phyloP scores from a whole-genome alignment of 2,329 filamentous ascomycete genomes.

The Calonectria ilicicola region DNA sequence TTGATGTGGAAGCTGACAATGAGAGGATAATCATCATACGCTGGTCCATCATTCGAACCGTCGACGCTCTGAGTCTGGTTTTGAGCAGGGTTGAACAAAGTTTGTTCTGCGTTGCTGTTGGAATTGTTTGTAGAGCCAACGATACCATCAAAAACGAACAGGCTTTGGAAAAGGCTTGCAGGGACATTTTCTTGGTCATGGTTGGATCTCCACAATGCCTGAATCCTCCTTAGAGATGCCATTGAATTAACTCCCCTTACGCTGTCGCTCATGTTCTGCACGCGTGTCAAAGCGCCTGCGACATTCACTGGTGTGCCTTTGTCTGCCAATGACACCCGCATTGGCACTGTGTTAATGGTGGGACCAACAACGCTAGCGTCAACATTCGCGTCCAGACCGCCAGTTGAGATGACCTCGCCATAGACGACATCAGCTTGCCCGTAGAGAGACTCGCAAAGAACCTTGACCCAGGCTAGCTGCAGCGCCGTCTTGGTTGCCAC shows the following conservation, averaged over 20 bases:
- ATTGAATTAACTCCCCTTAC: neutral
- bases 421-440: neutral
- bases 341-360: neutral
- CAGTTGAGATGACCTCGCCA: neutral
- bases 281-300: neutral
- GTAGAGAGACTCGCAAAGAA: neutral
- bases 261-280: neutral
- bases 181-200: neutral
- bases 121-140: neutral
- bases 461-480: neutral
- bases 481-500: neutral
- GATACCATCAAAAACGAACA: neutral
- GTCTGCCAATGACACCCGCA: neutral
- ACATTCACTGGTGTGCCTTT: neutral
- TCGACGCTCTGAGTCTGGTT: neutral
- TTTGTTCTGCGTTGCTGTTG: no score
- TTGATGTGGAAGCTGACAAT: conserved; percentile 1
- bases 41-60: neutral
- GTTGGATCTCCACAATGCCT: neutral
- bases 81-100: neutral
- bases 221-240: neutral
- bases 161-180: neutral
- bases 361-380: neutral
- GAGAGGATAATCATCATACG: neutral
- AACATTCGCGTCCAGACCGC: neutral